Evolutionary conservation across 2,329 filamentous ascomycete genomes (phyloP), one percentile per base, ranked within the genome.

Genomic region (Epichloe typhina): DNA sequence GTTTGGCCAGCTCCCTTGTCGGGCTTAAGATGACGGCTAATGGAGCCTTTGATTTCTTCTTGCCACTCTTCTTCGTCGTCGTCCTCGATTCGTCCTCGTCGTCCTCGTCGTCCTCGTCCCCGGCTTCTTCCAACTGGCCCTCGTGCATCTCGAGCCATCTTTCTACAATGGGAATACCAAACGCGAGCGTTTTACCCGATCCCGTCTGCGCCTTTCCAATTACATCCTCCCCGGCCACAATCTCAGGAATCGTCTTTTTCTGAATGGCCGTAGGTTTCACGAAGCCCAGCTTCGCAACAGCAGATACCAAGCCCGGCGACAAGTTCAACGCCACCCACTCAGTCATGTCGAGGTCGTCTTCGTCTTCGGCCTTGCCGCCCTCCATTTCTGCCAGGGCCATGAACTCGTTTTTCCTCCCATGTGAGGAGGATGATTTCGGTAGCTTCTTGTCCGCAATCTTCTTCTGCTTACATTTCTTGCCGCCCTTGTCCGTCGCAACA

Each of bases 131-230:
- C 17, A 65, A 61, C 21, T 61, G 60, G 13, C 63, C 65, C 41
- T 66, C 65, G 26, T 64, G 66, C 51, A 62, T 62, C 53, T 78
- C 76, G 38, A 98, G 69, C 74, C 84, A 96, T 50, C 78, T 76
- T 66, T 98, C 90, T 9, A 97, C 73, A 51, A 98, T 93, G 0
- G 93, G 93, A 55, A 98, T 89, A 1, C 85, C 88, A 66, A 95
- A 98, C 0, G 93, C 91, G 43, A 98, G 72, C 0, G 93, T 98
- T 69, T 98, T 98, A 59, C 93, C 93, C 13, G 93, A 97, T 57
- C 93, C 93, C 0, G 93, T 98, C 11, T 91, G 85, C 2, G 93
- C 93, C 69, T 98, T 98, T 41, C 93, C 93, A 56, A 98, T 86
- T 15, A 97, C 84, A 66, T 98, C 91, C 63, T 87, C 6, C 63